phyloP scores from a whole-genome alignment of 2,329 filamentous ascomycete species.

The Diaporthe capsici region DNA sequence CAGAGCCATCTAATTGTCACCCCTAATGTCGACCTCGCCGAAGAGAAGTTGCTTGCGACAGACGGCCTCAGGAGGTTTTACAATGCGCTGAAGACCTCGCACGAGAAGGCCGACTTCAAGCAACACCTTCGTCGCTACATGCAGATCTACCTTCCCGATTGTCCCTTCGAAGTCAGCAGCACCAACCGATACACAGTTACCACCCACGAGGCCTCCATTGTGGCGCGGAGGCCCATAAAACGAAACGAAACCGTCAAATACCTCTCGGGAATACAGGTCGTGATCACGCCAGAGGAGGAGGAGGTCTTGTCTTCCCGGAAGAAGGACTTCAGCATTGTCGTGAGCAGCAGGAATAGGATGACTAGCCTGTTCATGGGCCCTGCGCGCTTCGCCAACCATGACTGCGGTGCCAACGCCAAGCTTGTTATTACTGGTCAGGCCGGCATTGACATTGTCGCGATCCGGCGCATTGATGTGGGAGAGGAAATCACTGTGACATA shows the following conservation, averaged over 20 bases:
- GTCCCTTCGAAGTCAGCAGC: constrained; percentile 90
- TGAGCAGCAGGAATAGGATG: constrained; percentile 91
- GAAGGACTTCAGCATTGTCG: constrained; percentile 97
- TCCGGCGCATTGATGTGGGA: constrained; percentile 83
- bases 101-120: constrained; percentile 89
- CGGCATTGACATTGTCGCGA: constrained; percentile 91
- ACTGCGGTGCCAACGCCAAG: constrained; percentile 92
- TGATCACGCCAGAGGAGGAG: constrained; percentile 94
- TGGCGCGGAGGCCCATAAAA: constrained; percentile 83
- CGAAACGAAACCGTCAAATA: constrained; percentile 92
- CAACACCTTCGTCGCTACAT: constrained; percentile 91
- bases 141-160: constrained; percentile 92
- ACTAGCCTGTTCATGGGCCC: constrained; percentile 95
- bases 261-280: constrained; percentile 89
- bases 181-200: constrained; percentile 97
- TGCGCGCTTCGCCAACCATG: constrained; percentile 96
- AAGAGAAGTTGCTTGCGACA: constrained; percentile 79
- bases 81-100: constrained; percentile 76
- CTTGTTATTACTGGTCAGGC: constrained; percentile 87
- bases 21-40: constrained; percentile 79
- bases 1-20: constrained; percentile 79
- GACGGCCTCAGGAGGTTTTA: constrained; percentile 81
- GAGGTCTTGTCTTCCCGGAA: constrained; percentile 82
- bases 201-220: constrained; percentile 89
- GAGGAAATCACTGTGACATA: constrained; percentile 98